These are phyloP conservation scores for Kurtzmaniella cleridarum DNA, from an alignment of 805 yeast species.

Conservation along the genomic window DNA sequence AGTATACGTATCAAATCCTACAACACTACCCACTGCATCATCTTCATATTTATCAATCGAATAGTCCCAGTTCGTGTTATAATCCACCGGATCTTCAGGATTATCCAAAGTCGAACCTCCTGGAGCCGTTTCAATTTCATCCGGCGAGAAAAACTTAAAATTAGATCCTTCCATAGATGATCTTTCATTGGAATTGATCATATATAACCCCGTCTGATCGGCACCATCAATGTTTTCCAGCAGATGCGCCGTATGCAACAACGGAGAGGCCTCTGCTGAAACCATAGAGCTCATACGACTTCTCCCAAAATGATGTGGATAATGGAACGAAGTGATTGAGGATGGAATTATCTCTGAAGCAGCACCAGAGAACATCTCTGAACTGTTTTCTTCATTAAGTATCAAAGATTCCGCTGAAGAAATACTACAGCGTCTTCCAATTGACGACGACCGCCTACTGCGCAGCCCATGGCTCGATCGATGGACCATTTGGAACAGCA, in stretches of 20 bases:
- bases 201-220: constrained; percentile 21
- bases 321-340: constrained; percentile 72
- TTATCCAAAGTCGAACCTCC: constrained; percentile 77
- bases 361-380: constrained; percentile 75
- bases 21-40: constrained; percentile 9
- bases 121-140: constrained; percentile 80
- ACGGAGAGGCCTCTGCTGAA: constrained; percentile 32
- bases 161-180: constrained; percentile 23
- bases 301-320: constrained; percentile 48
- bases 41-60: constrained; percentile 43
- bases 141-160: constrained; percentile 78
- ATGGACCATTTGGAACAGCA: background rate
- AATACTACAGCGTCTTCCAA: constrained; percentile 29
- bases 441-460: constrained; percentile 18
- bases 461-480: constrained; percentile 1
- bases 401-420: constrained; percentile 25
- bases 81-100: constrained; percentile 54
- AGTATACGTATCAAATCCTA: background rate
- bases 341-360: constrained; percentile 73
- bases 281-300: constrained; percentile 12
- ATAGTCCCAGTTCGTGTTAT: constrained; percentile 70
- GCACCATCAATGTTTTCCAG: background rate
- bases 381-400: constrained; percentile 51
- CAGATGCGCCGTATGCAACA: constrained; percentile 15
- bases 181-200: constrained; percentile 28